Evolutionary conservation across 192 early-diverging fungal genomes (phyloP).

Genomic region (Umbelopsis vinacea): DNA sequence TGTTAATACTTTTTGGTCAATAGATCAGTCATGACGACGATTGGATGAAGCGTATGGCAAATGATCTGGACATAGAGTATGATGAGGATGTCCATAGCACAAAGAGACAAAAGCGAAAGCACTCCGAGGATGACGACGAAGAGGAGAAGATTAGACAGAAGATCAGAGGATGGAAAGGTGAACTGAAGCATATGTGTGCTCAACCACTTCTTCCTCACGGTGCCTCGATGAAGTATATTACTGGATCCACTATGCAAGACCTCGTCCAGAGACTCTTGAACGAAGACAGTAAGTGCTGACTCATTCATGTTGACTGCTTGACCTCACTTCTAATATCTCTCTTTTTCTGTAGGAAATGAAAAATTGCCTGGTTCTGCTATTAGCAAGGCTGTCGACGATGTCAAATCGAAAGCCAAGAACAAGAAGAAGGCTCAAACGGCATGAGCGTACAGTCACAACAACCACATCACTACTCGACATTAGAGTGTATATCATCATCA

Average conservation of each 20-base stretch:
- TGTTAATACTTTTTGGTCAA: background rate
- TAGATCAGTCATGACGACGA: slow-evolving; percentile 57
- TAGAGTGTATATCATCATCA: background rate
- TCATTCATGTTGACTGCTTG: background rate
- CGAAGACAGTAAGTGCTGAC: slow-evolving; percentile 27
- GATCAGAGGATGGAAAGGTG: slow-evolving; percentile 45
- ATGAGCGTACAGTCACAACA: background rate
- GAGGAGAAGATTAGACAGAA: slow-evolving; percentile 51
- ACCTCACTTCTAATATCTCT: background rate
- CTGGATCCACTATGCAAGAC: slow-evolving; percentile 63
- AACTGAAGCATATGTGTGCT: slow-evolving; percentile 52
- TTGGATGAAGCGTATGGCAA: slow-evolving; percentile 81
- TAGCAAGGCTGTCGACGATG: background rate
- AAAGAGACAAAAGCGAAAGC: slow-evolving; percentile 45
- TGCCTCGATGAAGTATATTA: slow-evolving; percentile 64
- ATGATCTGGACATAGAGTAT: slow-evolving; percentile 79
- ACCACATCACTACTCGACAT: background rate
- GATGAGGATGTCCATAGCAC: slow-evolving; percentile 61
- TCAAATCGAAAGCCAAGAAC: background rate
- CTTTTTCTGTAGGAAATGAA: slow-evolving; percentile 1
- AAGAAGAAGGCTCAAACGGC: background rate
- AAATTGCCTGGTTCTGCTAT: background rate
- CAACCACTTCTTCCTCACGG: slow-evolving; percentile 55
- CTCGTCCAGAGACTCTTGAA: slow-evolving; percentile 66
- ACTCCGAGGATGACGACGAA: slow-evolving; percentile 37